Conservation (phyloP, 2,329 filamentous ascomycete genomes). For the Botrytis elliptica region DNA sequence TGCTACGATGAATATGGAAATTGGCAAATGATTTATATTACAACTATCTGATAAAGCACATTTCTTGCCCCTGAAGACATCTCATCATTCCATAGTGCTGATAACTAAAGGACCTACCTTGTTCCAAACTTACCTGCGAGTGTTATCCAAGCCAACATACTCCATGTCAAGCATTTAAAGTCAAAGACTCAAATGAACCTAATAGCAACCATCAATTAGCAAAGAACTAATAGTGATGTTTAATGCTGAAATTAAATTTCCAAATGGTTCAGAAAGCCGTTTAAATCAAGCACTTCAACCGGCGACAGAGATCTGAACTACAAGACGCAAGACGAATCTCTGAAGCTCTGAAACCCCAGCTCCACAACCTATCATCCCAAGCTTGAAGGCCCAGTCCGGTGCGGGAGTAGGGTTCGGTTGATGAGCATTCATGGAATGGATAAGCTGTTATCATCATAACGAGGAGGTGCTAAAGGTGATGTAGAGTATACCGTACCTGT, state of each 20-base stretch:
- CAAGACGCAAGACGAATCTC: constrained; percentile 58
- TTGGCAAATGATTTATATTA: not conserved
- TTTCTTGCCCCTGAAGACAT: not conserved
- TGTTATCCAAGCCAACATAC: not conserved
- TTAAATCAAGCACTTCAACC: constrained; percentile 65
- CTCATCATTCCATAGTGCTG: no score
- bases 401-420: constrained; percentile 71
- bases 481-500: constrained; percentile 29
- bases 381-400: constrained; percentile 55
- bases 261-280: constrained; percentile 34
- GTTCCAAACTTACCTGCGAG: not conserved
- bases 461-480: constrained; percentile 21
- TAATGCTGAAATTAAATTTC: not conserved
- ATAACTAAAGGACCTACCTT: not conserved
- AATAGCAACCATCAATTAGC: constrained; percentile 19
- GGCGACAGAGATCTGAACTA: constrained; percentile 49
- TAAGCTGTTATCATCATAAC: constrained; percentile 65
- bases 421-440: constrained; percentile 72
- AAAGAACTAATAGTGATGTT: constrained; percentile 10
- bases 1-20: not conserved
- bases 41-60: not conserved
- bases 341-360: constrained; percentile 63
- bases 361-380: constrained; percentile 74
- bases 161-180: not conserved
- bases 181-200: constrained; percentile 2